Conservation (phyloP, 352 stramenopile species). For the Phytopythium sindhum region DNA sequence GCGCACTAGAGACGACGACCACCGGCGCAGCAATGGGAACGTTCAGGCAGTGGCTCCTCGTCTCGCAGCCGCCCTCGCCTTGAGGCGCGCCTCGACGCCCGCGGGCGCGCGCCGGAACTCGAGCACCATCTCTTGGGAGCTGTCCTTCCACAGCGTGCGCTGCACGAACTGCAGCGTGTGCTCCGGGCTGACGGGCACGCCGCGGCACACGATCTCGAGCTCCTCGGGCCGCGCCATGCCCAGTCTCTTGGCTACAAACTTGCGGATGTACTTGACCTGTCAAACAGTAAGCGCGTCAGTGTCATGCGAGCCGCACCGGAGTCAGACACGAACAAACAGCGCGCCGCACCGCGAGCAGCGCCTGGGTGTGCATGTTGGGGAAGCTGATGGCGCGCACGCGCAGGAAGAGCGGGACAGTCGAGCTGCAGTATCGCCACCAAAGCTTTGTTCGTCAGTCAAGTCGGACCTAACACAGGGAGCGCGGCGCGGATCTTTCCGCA, state of each 20-base stretch:
- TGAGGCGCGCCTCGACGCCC: conserved; percentile 2
- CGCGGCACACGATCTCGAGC: conserved; percentile 57
- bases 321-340: too few relatives aligned
- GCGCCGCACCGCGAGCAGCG: too few relatives aligned
- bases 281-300: too few relatives aligned
- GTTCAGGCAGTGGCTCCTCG: not conserved
- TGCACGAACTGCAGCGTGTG: conserved; percentile 70
- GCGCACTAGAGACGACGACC: too few relatives aligned
- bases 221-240: conserved; percentile 31
- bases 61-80: not conserved
- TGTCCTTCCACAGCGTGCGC: conserved; percentile 49
- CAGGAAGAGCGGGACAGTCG: conserved; percentile 41
- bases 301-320: too few relatives aligned
- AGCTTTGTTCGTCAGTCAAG: conserved; percentile 7
- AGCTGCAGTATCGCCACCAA: conserved; percentile 15
- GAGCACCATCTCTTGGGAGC: conserved; percentile 39
- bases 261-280: conserved; percentile 57
- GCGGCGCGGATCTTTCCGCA: conserved; percentile 7
- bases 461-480: conserved; percentile 2
- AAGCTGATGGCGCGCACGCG: conserved; percentile 24
- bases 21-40: too few relatives aligned
- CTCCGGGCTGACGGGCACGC: conserved; percentile 40
- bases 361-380: conserved; percentile 38
- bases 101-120: conserved; percentile 39
- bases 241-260: conserved; percentile 57